Base-by-base conservation (phyloP, 192 early-diverging fungal species). In the Backusella australiensis region DNA sequence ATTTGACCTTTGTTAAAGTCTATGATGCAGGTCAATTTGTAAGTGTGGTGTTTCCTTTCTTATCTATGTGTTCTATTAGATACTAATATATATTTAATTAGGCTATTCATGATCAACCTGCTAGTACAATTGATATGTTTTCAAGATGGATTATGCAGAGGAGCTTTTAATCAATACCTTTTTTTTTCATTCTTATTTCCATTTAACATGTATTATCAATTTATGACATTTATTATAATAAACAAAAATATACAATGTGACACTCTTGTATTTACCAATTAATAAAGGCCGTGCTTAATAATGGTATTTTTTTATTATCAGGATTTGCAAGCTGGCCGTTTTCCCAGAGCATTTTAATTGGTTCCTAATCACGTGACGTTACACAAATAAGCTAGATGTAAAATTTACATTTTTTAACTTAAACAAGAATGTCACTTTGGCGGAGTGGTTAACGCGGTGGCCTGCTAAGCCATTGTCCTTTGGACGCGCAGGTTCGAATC, bases 401-500 rank as follows among this genome's bases (percentile, higher is more conserved):
- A 44, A 4, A 4, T 26, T 11, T 8, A 12, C 3, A 9, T 12
- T 59, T 59, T 26, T 12, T 4, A 6, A 63, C 0, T 1, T 14
- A 2, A 1, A 36, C 6, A 35, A 3, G 6, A 34, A 19, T 17
- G 66, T 67, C 66, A 32, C 34, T 67, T 67, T 67, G 66, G 66
- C 34, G 34, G 66, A 67, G 66, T 67, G 66, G 66, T 67, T 67
- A 67, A 67, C 34, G 34, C 86, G 88, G 81, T 89, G 87, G 79
- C 84, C 88, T 89, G 84, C 84, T 88, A 89, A 88, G 87, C 82
- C 81, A 87, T 84, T 89, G 77, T 73, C 78, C 78, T 82, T 75
- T 89, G 81, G 78, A 76, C 76, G 88, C 88, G 89, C 85, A 89
- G 88, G 88, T 89, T 89, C 88, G 85, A 89, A 89, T 89, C 88